Conservation (phyloP, 805 yeast species). For the Candida orba region DNA sequence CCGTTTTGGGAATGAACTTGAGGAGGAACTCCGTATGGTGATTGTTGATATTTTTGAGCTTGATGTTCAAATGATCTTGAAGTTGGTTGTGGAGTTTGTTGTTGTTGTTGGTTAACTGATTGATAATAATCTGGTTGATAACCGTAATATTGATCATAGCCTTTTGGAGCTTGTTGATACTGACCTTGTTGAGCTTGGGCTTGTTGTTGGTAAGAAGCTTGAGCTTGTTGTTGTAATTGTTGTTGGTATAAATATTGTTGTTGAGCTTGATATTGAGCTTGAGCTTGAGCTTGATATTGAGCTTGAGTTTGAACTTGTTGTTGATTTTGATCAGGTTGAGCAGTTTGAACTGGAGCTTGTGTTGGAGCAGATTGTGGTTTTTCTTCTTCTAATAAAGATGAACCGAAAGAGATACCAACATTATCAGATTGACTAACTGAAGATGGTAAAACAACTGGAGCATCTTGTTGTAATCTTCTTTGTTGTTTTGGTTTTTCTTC, state of each 20-base stretch:
- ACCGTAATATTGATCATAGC: constrained; percentile 27
- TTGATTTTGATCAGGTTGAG: constrained; percentile 17
- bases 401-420: constrained; percentile 58
- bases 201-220: constrained; percentile 13
- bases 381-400: constrained; percentile 37
- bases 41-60: constrained; percentile 20
- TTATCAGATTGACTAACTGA: constrained; percentile 27
- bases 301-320: constrained; percentile 16
- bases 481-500: constrained; percentile 25
- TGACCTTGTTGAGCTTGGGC: constrained; percentile 12
- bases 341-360: constrained; percentile 1
- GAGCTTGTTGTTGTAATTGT: constrained; percentile 9
- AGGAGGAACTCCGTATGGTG: constrained; percentile 22
- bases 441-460: constrained; percentile 47
- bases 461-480: constrained; percentile 34
- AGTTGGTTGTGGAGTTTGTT: constrained; percentile 8
- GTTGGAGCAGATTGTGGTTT: constrained; percentile 10
- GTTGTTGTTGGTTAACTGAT: constrained; percentile 8
- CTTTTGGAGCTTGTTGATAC: constrained; percentile 22
- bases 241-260: constrained; percentile 6
- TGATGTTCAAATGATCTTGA: constrained; percentile 10
- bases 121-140: constrained; percentile 9
- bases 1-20: constrained; percentile 15
- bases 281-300: constrained; percentile 10
- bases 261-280: constrained; percentile 15